Conservation (phyloP, 768 basidiomycete genomes). For the Naganishia onofrii region DNA sequence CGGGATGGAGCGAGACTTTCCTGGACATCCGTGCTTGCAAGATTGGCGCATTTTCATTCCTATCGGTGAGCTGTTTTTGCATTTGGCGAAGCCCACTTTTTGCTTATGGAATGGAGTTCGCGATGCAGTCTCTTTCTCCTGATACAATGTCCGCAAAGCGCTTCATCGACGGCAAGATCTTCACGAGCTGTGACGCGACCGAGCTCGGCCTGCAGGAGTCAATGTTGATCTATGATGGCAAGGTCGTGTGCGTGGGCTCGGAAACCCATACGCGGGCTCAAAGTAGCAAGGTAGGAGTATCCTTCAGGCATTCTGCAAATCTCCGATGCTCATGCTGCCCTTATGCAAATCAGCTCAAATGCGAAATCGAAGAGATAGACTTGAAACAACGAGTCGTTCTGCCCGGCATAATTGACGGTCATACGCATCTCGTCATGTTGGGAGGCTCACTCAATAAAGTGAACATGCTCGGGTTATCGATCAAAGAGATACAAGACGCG, state of each 20-base stretch:
- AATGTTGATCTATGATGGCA: conserved; percentile 20
- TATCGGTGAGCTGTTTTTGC: background rate
- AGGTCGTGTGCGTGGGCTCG: conserved; percentile 16
- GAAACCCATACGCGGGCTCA: background rate
- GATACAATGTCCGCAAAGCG: background rate
- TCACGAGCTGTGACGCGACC: conserved; percentile 20
- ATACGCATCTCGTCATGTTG: conserved; percentile 35
- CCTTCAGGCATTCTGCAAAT: too few relatives aligned
- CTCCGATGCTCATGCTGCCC: background rate
- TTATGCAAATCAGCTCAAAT: background rate
- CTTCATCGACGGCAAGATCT: conserved; percentile 31
- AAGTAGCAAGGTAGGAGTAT: background rate
- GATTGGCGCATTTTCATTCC: background rate
- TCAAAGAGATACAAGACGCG: conserved; percentile 26
- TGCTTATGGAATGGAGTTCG: too few relatives aligned
- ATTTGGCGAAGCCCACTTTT: too few relatives aligned
- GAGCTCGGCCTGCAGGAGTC: conserved; percentile 23
- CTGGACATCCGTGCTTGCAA: background rate
- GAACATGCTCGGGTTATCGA: conserved; percentile 17
- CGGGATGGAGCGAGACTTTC: background rate
- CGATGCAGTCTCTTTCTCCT: too few relatives aligned
- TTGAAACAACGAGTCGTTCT: conserved; percentile 31
- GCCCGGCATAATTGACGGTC: conserved; percentile 37
- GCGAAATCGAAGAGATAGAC: background rate
- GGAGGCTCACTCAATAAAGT: conserved; percentile 28